Conservation (phyloP, 495 filamentous ascomycete genomes). For the Daldinia vernicosa region DNA sequence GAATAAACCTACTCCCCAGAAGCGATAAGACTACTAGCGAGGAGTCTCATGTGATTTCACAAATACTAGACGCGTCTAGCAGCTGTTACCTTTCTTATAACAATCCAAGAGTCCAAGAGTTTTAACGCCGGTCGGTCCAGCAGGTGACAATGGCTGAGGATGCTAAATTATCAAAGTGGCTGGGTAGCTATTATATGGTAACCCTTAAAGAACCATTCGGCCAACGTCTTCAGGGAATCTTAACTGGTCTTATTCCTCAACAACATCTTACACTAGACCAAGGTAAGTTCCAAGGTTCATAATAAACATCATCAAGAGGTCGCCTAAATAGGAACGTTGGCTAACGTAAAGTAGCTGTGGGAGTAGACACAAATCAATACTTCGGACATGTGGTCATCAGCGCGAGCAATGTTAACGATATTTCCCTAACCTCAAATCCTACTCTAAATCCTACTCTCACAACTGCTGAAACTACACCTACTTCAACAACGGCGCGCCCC, state of each 20-base stretch:
- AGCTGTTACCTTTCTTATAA: not conserved
- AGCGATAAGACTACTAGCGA: not conserved
- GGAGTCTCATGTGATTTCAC: not conserved
- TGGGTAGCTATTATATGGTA: conserved; percentile 38
- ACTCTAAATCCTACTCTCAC: conserved; percentile 50
- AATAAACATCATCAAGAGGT: not conserved
- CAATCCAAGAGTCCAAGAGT: not conserved
- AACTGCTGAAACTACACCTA: not conserved
- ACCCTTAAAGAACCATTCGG: conserved; percentile 63
- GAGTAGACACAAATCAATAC: conserved; percentile 36
- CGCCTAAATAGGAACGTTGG: not conserved
- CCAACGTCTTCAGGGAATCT: conserved; percentile 73
- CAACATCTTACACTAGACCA: conserved; percentile 78
- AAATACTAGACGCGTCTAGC: not conserved
- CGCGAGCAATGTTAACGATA: conserved; percentile 49
- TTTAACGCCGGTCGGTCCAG: not conserved
- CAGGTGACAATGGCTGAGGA: conserved; percentile 29
- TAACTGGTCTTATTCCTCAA: conserved; percentile 74
- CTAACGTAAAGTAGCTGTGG: conserved; percentile 25
- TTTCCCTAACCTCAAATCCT: conserved; percentile 58
- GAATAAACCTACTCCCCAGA: not conserved
- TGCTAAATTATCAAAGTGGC: conserved; percentile 37
- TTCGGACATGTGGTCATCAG: conserved; percentile 26
- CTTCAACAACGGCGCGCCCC: conserved; percentile 17
- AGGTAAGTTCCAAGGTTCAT: conserved; percentile 62